These are phyloP conservation scores for Crithidia bombi DNA, from an alignment of 208 protist species.

Conservation along the genomic window DNA sequence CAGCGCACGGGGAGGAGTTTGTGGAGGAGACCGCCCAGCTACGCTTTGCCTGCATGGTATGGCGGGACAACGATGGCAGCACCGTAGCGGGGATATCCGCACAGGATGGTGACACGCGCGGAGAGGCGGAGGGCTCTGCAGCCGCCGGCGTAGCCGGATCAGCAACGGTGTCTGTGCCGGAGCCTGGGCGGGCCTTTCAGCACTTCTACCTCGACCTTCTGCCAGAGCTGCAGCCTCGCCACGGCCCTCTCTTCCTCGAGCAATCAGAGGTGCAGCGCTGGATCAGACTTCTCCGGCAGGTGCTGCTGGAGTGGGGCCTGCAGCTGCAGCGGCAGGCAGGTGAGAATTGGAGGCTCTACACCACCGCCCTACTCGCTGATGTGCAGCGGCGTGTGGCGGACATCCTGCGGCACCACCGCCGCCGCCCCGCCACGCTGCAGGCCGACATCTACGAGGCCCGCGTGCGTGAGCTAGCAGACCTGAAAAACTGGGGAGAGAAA, in stretches of 20 bases:
- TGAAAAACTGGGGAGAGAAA: constrained; percentile 53
- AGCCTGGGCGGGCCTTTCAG: constrained; percentile 13
- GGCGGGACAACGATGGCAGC: constrained; percentile 1
- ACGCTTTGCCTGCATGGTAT: constrained; percentile 26
- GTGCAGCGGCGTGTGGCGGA: constrained; percentile 68
- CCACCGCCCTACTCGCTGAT: constrained; percentile 23
- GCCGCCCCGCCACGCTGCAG: constrained; percentile 80
- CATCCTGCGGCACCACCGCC: constrained; percentile 75
- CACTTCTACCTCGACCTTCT: constrained; percentile 42
- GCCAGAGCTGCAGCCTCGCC: constrained; percentile 36
- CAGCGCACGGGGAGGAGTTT: constrained; percentile 29
- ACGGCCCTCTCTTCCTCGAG: constrained; percentile 43
- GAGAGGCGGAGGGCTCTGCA: background rate
- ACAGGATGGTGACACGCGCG: too few relatives aligned
- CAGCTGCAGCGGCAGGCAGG: constrained; percentile 34
- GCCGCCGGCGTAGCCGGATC: too few relatives aligned
- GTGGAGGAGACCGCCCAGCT: constrained; percentile 13
- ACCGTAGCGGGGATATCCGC: too few relatives aligned
- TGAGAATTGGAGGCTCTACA: constrained; percentile 43
- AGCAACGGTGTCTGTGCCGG: background rate
- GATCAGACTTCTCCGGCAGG: constrained; percentile 36
- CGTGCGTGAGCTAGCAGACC: constrained; percentile 73
- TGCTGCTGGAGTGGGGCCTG: constrained; percentile 57
- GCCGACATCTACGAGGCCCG: constrained; percentile 79
- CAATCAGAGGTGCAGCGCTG: constrained; percentile 43